phyloP scores from a whole-genome alignment of 139 green algal species.

The Helicosporidium sp. region DNA sequence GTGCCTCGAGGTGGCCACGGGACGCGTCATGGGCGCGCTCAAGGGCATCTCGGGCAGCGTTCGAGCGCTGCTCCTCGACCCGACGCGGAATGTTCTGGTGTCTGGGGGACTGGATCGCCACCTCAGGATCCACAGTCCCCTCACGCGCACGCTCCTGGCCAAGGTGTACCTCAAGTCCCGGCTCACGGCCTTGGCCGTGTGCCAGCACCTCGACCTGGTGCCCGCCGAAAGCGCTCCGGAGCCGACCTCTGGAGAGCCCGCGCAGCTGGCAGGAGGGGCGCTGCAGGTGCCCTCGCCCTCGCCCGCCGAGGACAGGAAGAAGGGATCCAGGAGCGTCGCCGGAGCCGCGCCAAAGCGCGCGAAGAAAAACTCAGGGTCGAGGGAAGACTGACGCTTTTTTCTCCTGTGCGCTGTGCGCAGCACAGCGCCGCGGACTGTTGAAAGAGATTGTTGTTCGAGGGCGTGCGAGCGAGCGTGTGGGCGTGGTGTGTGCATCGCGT shows the following conservation, averaged over 20 bases:
- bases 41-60: conserved; percentile 13
- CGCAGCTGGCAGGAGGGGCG: too few species aligned
- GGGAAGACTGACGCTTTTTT: too few species aligned
- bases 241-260: too few species aligned
- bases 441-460: neutral
- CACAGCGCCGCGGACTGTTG: neutral
- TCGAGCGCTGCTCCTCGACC: conserved; percentile 23
- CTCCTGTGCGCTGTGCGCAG: too few species aligned
- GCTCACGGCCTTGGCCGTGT: conserved; percentile 8
- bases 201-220: too few species aligned
- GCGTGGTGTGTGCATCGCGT: too few species aligned
- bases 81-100: conserved; percentile 21
- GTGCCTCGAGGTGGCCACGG: neutral
- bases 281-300: neutral
- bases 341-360: too few species aligned
- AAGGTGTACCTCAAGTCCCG: conserved; percentile 46
- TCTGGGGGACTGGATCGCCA: conserved; percentile 44
- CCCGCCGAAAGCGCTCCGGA: too few species aligned
- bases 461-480: too few species aligned
- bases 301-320: neutral
- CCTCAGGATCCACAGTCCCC: conserved; percentile 33
- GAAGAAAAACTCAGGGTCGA: too few species aligned
- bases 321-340: too few species aligned
- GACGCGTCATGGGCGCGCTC: neutral
- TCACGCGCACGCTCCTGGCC: conserved; percentile 12